Evolutionary conservation across 2,329 filamentous ascomycete genomes (phyloP), one percentile per base, ranked within the genome.

Genomic region (Sporothrix brasiliensis): DNA sequence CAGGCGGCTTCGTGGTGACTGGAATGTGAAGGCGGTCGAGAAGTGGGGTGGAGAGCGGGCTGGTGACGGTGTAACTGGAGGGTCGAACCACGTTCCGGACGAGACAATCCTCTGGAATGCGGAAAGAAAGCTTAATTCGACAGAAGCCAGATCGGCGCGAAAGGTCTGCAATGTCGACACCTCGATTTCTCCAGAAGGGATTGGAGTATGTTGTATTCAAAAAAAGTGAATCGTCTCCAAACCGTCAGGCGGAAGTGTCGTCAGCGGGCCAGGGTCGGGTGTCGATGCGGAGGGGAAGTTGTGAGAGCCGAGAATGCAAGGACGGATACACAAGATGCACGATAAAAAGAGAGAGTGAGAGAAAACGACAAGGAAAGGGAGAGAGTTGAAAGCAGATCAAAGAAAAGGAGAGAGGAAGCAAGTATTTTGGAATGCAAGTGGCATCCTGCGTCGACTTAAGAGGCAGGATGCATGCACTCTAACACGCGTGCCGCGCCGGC

Each of bases 41-140:
- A 65, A 24, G 69, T 68, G 69, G 69, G 69, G 69, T 50, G 56
- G 65, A 50, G 58, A 27, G 66, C 19, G 56, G 49, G 69, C 61
- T 56, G 65, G 65, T 54, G 44, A 69, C 49, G 56, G 56, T 16
- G 34, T n/a, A 3, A 44, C 41, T 58, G 61, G 11, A 50, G 27
- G 39, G 44, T 30, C 63, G 44, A 27, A 19, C 53, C 52, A 65
- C 65, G 54, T 53, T 30, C 63, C 27, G 50, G 54, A 19, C 21
- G 54, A 68, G 69, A 70, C 69, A 50, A 30, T 14, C 56, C 56
- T 41, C 39, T 65, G 70, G 70, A 68, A 71, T 66, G 67, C 39
- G 47, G 49, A 39, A 10, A 19, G 47, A 60, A 70, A 66, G 60
- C 68, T 70, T 70, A 67, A 52, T 44, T 70, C 7, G 53, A 70